Percentiles rank a stretch among this genome's conserved stretches.
phyloP scores from a whole-genome alignment of 2,329 filamentous ascomycete genomes.

The Cladosporium sp. region DNA sequence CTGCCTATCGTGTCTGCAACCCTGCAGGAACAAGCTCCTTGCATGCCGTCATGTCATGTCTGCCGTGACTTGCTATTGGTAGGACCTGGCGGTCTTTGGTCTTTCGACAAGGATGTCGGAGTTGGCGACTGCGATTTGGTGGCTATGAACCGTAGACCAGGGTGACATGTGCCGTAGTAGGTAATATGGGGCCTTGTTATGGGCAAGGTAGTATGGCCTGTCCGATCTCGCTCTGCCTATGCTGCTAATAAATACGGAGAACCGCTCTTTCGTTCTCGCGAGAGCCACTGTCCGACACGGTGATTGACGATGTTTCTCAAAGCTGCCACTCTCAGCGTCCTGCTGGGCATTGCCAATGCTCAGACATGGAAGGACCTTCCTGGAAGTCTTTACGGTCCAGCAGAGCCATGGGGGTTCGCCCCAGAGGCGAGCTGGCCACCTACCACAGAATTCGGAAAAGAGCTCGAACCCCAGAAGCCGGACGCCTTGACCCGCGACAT shows the following conservation, averaged over 20 bases:
- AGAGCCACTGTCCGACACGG: too few species aligned
- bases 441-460: conserved; percentile 30
- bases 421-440: conserved; percentile 38
- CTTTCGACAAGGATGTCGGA: too few species aligned
- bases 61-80: conserved; percentile 1
- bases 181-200: too few species aligned
- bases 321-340: background rate
- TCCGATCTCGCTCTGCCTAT: too few species aligned
- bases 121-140: too few species aligned
- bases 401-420: conserved; percentile 19
- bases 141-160: too few species aligned
- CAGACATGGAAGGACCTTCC: conserved; percentile 23
- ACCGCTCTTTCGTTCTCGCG: too few species aligned
- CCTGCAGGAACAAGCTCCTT: conserved; percentile 1
- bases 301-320: background rate
- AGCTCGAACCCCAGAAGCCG: conserved; percentile 39
- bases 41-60: conserved; percentile 6
- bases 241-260: too few species aligned
- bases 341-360: conserved; percentile 10
- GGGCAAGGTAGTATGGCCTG: too few species aligned
- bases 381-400: conserved; percentile 21
- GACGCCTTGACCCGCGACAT: conserved; percentile 38
- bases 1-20: background rate
- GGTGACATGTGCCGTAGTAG: too few species aligned
- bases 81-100: background rate